These are phyloP conservation scores for Penicillium fimorum DNA, from an alignment of 495 filamentous ascomycete genomes.

Conservation along the genomic window DNA sequence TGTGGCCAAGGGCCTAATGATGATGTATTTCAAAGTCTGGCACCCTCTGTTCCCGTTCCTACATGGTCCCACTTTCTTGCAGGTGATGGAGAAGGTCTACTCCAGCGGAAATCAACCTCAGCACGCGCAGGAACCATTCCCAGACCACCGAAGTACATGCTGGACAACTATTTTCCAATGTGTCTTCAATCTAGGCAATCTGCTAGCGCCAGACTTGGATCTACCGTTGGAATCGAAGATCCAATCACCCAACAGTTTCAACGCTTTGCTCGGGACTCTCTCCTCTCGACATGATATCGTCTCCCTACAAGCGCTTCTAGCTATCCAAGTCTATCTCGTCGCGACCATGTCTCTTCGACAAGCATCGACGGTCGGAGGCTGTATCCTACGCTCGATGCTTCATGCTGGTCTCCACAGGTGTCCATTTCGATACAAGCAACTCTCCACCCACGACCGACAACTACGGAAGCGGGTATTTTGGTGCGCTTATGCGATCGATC, in stretches of 20 bases:
- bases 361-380: constrained; percentile 41
- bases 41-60: constrained; percentile 52
- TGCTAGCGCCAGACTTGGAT: constrained; percentile 29
- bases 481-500: constrained; percentile 50
- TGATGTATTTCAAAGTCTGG: constrained; percentile 45
- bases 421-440: constrained; percentile 42
- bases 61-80: constrained; percentile 50
- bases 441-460: constrained; percentile 41
- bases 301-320: constrained; percentile 40
- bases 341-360: constrained; percentile 40
- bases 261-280: constrained; percentile 28
- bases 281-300: constrained; percentile 36
- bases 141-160: constrained; percentile 29
- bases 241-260: constrained; percentile 29
- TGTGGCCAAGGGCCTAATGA: constrained; percentile 36
- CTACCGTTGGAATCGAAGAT: constrained; percentile 31
- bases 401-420: constrained; percentile 45
- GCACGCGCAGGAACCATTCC: neutral
- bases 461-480: constrained; percentile 50
- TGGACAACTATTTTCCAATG: constrained; percentile 45
- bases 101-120: constrained; percentile 13
- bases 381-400: constrained; percentile 40
- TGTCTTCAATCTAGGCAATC: constrained; percentile 37
- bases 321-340: constrained; percentile 39
- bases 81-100: constrained; percentile 45